Conservation (phyloP, 306 rosid genomes). For the Rosa rugosa region DNA sequence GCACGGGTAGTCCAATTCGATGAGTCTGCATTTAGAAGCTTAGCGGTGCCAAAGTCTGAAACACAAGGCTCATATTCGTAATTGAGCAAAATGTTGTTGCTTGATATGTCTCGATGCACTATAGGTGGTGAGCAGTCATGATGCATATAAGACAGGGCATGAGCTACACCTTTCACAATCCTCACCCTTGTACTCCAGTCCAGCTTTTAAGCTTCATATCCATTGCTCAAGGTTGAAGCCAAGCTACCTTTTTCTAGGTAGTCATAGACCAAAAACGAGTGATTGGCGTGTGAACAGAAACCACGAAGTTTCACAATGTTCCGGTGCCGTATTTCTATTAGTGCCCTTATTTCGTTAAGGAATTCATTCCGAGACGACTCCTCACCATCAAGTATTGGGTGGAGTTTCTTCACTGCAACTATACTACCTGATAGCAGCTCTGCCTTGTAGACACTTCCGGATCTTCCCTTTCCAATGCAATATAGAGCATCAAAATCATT, state of each 20-base stretch:
- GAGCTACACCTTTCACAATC: neutral
- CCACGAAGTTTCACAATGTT: slow-evolving; percentile 11
- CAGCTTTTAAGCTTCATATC: neutral
- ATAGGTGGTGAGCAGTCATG: neutral
- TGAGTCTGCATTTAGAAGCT: slow-evolving; percentile 11
- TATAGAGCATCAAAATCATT: neutral
- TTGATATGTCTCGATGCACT: slow-evolving; percentile 12
- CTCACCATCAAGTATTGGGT: neutral
- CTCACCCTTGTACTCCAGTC: neutral
- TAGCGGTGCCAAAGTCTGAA: slow-evolving; percentile 15
- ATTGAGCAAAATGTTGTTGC: slow-evolving; percentile 9
- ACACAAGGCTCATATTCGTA: slow-evolving; percentile 9
- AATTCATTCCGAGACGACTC: neutral
- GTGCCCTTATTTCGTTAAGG: neutral
- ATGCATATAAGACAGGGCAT: slow-evolving; percentile 9
- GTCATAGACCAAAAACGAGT: neutral
- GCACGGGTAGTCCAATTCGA: slow-evolving; percentile 10
- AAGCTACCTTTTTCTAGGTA: slow-evolving; percentile 7
- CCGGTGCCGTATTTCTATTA: neutral
- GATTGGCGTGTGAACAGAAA: neutral
- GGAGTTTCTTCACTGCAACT: slow-evolving; percentile 7
- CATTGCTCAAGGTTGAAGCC: neutral
- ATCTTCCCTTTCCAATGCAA: slow-evolving; percentile 23
- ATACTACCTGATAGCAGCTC: neutral
- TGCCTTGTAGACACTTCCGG: slow-evolving; percentile 20